Conservation (phyloP, 345 rosid species). For the Citropsis articulata region DNA sequence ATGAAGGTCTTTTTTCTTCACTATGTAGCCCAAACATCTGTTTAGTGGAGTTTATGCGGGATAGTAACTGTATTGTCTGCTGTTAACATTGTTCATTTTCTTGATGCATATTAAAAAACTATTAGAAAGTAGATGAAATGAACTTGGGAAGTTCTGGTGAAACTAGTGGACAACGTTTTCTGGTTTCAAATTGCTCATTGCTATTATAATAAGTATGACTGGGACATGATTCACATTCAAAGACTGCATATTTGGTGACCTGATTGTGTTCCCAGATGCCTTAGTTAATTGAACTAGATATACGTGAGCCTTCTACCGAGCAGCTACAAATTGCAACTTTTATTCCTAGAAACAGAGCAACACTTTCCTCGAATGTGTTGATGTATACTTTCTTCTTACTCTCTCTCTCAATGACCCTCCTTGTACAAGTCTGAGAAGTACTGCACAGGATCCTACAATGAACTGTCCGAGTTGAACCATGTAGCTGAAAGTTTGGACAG, state of each 20-base stretch:
- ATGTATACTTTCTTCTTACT: not conserved
- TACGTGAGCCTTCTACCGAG: not conserved
- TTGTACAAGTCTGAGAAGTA: not conserved
- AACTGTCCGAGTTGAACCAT: not conserved
- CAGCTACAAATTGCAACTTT: not conserved
- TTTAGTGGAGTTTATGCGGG: not conserved
- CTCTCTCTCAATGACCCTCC: not conserved
- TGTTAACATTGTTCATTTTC: not conserved
- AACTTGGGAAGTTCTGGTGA: not conserved
- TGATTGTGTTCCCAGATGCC: too few relatives aligned
- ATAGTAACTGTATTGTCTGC: not conserved
- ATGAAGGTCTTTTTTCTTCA: slow-evolving; percentile 56
- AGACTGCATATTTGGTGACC: not conserved
- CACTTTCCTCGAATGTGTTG: too few relatives aligned
- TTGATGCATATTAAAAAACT: not conserved
- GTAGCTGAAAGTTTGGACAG: not conserved
- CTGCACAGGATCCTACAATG: not conserved
- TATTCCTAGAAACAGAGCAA: not conserved
- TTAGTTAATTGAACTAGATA: not conserved
- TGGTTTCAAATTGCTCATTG: not conserved
- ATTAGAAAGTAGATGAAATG: not conserved
- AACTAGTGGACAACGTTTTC: not conserved
- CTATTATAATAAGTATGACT: not conserved
- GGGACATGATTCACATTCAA: not conserved
- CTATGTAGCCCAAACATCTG: not conserved